Conservation (phyloP, 2,329 filamentous ascomycete species). For the Pseudogymnoascus sp. region DNA sequence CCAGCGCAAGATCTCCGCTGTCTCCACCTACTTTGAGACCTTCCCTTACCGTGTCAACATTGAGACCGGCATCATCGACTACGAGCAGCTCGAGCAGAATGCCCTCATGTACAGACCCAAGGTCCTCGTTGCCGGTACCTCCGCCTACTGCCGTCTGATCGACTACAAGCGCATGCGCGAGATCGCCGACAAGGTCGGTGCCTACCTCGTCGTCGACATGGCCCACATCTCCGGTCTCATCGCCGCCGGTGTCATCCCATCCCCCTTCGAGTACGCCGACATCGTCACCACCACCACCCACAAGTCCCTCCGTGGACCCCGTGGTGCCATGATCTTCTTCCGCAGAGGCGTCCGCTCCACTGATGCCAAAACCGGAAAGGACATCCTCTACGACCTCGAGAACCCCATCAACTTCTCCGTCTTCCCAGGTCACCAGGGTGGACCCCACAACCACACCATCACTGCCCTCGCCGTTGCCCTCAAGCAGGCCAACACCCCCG, state of each 20-base stretch:
- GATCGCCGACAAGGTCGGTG: constrained; percentile 87
- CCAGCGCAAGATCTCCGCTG: constrained; percentile 90
- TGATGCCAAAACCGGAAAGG: constrained; percentile 84
- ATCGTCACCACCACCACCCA: constrained; percentile 98
- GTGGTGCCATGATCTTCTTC: constrained; percentile 99
- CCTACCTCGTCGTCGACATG: constrained; percentile 96
- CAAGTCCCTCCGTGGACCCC: constrained; percentile 95
- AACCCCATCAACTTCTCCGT: constrained; percentile 97
- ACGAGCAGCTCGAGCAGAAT: constrained; percentile 83
- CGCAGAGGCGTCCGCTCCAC: constrained; percentile 89
- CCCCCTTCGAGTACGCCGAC: constrained; percentile 86
- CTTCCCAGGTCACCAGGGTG: constrained; percentile 97
- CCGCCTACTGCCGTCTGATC: constrained; percentile 95
- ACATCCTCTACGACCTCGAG: constrained; percentile 87
- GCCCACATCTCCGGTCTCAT: constrained; percentile 97
- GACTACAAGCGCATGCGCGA: constrained; percentile 95
- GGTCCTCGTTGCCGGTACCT: constrained; percentile 91
- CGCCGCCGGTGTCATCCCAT: constrained; percentile 84
- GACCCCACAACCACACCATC: constrained; percentile 99
- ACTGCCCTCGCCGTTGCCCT: constrained; percentile 90
- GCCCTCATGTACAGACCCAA: constrained; percentile 91
- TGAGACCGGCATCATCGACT: constrained; percentile 93
- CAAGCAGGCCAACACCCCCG: constrained; percentile 81
- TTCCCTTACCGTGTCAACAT: constrained; percentile 89
- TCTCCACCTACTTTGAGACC: constrained; percentile 99